These are phyloP conservation scores for Nemophila menziesii DNA, from an alignment of 257 asterid genomes.

Conservation along the genomic window DNA sequence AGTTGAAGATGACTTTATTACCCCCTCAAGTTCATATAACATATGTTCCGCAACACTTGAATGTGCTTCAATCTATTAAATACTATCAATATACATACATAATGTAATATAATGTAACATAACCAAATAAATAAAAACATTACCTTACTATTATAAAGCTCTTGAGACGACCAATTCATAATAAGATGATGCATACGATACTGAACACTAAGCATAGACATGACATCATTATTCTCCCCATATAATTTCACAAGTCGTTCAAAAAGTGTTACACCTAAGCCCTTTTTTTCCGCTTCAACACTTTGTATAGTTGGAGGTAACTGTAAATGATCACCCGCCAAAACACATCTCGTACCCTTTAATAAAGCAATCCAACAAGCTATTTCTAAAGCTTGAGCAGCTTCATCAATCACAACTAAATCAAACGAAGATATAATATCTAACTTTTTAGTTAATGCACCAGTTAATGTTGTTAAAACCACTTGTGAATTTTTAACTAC, in stretches of 20 bases:
- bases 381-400: slow-evolving; percentile 97
- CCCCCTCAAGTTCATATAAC: slow-evolving; percentile 64
- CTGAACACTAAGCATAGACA: slow-evolving; percentile 94
- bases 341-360: slow-evolving; percentile 89
- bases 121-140: no score
- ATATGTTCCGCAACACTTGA: slow-evolving; percentile 72
- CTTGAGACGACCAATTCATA: slow-evolving; percentile 93
- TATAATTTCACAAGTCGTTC: slow-evolving; percentile 86
- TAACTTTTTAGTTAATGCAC: slow-evolving; percentile 66
- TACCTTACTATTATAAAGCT: slow-evolving; percentile 88
- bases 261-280: slow-evolving; percentile 87
- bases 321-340: slow-evolving; percentile 95
- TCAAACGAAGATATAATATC: slow-evolving; percentile 66
- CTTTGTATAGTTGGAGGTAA: slow-evolving; percentile 98
- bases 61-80: slow-evolving; percentile 77
- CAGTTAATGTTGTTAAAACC: slow-evolving; percentile 84
- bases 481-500: slow-evolving; percentile 80
- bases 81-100: neutral
- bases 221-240: slow-evolving; percentile 65
- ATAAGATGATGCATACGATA: slow-evolving; percentile 93
- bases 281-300: slow-evolving; percentile 93
- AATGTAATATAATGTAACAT: neutral
- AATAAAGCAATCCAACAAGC: slow-evolving; percentile 97
- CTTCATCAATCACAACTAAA: slow-evolving; percentile 91
- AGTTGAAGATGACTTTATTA: slow-evolving; percentile 64